Evolutionary conservation across 768 basidiomycete species (phyloP), one percentile per base, ranked within the genome.

Genomic region (Coprinellus aureogranulatus): DNA sequence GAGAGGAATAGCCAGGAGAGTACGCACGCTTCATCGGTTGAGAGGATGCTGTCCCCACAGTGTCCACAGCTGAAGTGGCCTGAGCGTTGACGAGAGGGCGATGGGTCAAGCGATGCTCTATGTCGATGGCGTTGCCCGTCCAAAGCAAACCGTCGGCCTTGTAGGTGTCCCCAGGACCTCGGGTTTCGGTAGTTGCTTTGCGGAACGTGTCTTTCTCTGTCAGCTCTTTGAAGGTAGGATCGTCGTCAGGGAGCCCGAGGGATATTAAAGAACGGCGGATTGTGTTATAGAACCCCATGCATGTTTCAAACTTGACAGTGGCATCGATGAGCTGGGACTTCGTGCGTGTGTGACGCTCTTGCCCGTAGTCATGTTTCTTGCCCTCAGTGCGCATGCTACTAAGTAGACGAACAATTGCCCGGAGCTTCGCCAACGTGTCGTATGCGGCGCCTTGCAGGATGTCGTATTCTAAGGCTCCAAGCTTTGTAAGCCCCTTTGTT

Each of bases 391-490:
- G 16, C 0, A 59, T 26, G 16, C 37, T 49, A 20, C 10, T 16
- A 1, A 44, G 20, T 2, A 41, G 14, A n/a, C 59, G 62, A 18
- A 58, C 56, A 20, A 58, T 45, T 1, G 28, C 47, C 5, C 51
- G 58, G 26, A 67, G 31, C 2, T 50, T 20, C 0, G 23, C 20
- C 8, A 65, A 51, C 3, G 52, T 25, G 50, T 67, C 66, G 50
- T 40, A 67, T 0, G 60, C 57, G 2, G 44, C 51, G 9, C 66
- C 66, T 20, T 65, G 55, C 0, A 52, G 60, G 0, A 67, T 51
- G 0, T 55, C n/a, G 14, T 30, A 26, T 34, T 68, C 63, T 14
- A 51, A n/a, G 12, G 40, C 40, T 1, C 41, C 63, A n/a, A 66
- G 47, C 2, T 1, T 6, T 0, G 18, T 30, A 1, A 67, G 50